These are phyloP conservation scores for Naganishia friedmannii DNA, from an alignment of 768 basidiomycete species.

Conservation along the genomic window DNA sequence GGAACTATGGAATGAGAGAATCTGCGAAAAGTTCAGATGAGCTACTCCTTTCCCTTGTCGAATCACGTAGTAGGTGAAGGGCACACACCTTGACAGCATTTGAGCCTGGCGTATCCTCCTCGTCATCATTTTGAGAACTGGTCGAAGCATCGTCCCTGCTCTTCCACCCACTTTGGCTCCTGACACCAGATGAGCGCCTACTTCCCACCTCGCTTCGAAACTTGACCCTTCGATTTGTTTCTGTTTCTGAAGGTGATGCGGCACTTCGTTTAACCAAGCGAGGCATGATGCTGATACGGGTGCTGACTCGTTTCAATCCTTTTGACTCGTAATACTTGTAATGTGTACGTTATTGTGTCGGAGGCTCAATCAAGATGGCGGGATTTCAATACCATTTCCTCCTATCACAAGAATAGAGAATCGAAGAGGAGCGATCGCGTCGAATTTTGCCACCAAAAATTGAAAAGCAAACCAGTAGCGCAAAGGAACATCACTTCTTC, in stretches of 20 bases:
- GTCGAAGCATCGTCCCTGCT: too few relatives aligned
- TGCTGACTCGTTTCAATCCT: background rate
- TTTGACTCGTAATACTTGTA: too few relatives aligned
- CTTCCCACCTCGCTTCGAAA: background rate
- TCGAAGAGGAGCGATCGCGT: slow-evolving; percentile 10
- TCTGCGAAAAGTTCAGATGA: slow-evolving; percentile 23
- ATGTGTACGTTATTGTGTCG: background rate
- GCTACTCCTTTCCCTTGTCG: background rate
- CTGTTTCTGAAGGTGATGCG: background rate
- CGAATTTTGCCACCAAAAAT: slow-evolving; percentile 15
- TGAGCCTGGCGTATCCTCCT: background rate
- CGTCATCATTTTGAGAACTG: background rate
- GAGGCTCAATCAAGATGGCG: background rate
- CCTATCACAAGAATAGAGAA: too few relatives aligned
- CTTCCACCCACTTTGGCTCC: too few relatives aligned
- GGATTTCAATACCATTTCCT: too few relatives aligned
- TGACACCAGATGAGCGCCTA: background rate
- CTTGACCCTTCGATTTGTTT: slow-evolving; percentile 3
- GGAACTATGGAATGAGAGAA: slow-evolving; percentile 39
- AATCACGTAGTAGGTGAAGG: background rate
- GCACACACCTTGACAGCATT: background rate
- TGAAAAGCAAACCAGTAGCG: background rate
- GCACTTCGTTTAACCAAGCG: background rate
- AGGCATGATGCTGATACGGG: background rate
- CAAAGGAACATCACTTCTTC: background rate